Conservation (phyloP, 78 protist species). For the Dictyostelium brefeldianum region DNA sequence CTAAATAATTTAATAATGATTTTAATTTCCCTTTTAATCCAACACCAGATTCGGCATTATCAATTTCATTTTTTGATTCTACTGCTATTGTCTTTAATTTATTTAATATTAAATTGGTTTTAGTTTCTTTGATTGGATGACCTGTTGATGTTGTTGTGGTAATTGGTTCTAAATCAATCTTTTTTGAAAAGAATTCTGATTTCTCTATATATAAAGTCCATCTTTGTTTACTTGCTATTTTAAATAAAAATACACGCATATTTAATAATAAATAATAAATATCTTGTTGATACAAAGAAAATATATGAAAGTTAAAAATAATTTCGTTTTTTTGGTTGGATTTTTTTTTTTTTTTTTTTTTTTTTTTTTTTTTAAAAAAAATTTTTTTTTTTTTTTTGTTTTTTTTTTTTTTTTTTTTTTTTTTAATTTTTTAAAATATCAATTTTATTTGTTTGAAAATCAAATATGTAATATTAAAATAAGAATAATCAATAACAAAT, state of each 20-base stretch:
- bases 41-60: slow-evolving; percentile 35
- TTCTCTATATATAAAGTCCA: slow-evolving; percentile 68
- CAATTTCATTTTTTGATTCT: slow-evolving; percentile 64
- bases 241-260: slow-evolving; percentile 65
- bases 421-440: no score
- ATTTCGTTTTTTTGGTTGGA: neutral
- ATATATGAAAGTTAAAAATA: neutral
- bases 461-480: no score
- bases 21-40: slow-evolving; percentile 57
- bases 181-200: slow-evolving; percentile 31
- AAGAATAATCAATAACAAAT: no score
- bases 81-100: slow-evolving; percentile 27
- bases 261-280: neutral
- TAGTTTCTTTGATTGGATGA: no score
- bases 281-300: neutral
- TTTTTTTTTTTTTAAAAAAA: neutral
- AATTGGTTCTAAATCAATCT: neutral
- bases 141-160: neutral
- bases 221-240: slow-evolving; percentile 32
- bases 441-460: no score
- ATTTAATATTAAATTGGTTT: neutral
- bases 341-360: neutral
- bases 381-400: neutral
- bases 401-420: neutral
- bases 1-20: slow-evolving; percentile 7